Evolutionary conservation across 352 stramenopile genomes (phyloP).

Genomic region (Phytophthora capsici): DNA sequence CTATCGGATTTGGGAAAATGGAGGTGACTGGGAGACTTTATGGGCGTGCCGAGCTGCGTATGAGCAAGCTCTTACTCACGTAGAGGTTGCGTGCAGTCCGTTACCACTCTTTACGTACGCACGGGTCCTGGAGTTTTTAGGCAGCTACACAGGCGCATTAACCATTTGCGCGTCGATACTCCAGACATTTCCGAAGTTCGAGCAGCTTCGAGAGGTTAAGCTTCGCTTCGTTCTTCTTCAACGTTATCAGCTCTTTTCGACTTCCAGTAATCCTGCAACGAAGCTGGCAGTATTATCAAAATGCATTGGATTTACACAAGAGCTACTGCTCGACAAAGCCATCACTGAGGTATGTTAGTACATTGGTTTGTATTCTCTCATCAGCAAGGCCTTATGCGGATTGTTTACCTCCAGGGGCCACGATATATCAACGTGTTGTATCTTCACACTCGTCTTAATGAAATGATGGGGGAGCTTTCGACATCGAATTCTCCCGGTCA

Average conservation of each 20-base stretch:
- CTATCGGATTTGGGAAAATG: slow-evolving; percentile 49
- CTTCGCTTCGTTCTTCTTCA: slow-evolving; percentile 64
- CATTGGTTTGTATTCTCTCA: not conserved
- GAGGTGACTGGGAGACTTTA: slow-evolving; percentile 61
- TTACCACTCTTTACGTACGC: slow-evolving; percentile 60
- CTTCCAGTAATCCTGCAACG: slow-evolving; percentile 1
- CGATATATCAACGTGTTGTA: slow-evolving; percentile 63
- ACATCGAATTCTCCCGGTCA: not conserved
- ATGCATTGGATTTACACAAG: slow-evolving; percentile 61
- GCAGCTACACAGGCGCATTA: slow-evolving; percentile 53
- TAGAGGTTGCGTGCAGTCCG: slow-evolving; percentile 61
- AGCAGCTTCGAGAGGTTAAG: slow-evolving; percentile 43
- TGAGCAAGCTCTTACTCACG: slow-evolving; percentile 56
- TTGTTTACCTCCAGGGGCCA: slow-evolving; percentile 27
- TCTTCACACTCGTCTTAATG: slow-evolving; percentile 64
- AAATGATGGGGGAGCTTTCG: slow-evolving; percentile 44
- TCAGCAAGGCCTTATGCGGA: not conserved
- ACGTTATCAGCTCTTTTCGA: slow-evolving; percentile 56
- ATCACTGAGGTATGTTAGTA: slow-evolving; percentile 36
- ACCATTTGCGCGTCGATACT: slow-evolving; percentile 57
- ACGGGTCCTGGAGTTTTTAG: slow-evolving; percentile 56
- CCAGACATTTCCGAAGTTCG: slow-evolving; percentile 61
- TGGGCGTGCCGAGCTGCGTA: slow-evolving; percentile 68
- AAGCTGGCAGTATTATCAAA: slow-evolving; percentile 47
- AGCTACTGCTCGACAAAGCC: slow-evolving; percentile 49